Evolutionary conservation across 2,329 filamentous ascomycete species (phyloP).

Genomic region (Cladorrhinum sp.): DNA sequence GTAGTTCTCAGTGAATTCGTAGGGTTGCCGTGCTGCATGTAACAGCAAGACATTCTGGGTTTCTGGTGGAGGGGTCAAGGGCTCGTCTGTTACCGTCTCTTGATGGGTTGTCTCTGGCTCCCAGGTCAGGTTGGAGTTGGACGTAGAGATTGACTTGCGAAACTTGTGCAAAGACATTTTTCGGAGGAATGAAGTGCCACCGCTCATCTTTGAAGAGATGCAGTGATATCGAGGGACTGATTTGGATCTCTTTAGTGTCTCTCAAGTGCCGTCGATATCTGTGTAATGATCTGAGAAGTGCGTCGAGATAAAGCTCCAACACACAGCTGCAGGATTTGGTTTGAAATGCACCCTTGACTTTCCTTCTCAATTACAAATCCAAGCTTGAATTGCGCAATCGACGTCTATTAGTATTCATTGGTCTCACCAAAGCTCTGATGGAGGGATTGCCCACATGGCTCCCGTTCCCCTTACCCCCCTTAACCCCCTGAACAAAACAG

Average conservation of each 20-base stretch:
- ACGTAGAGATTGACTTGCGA: slow-evolving; percentile 1
- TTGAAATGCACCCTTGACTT: background rate
- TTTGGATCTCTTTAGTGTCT: background rate
- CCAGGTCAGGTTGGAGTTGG: slow-evolving; percentile 2
- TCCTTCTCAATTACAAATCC: slow-evolving; percentile 14
- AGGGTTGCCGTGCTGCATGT: slow-evolving; percentile 31
- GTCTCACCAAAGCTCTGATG: background rate
- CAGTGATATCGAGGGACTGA: background rate
- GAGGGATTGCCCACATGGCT: background rate
- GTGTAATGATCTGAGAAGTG: background rate
- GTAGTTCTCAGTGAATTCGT: slow-evolving; percentile 30
- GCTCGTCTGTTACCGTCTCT: background rate
- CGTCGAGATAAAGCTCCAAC: slow-evolving; percentile 7
- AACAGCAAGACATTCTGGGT: slow-evolving; percentile 33
- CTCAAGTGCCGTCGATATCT: background rate
- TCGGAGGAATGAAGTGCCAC: slow-evolving; percentile 17
- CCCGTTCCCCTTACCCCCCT: background rate
- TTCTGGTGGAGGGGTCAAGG: slow-evolving; percentile 17
- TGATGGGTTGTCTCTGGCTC: background rate
- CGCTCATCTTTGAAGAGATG: background rate
- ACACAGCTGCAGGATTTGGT: background rate
- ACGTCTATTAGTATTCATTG: slow-evolving; percentile 12
- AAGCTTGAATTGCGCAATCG: slow-evolving; percentile 22
- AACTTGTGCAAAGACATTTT: slow-evolving; percentile 18
- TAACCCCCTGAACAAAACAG: background rate